Evolutionary conservation across 2,329 filamentous ascomycete genomes (phyloP), one percentile per base, ranked within the genome.

Genomic region (Chaetothyriales sp.): DNA sequence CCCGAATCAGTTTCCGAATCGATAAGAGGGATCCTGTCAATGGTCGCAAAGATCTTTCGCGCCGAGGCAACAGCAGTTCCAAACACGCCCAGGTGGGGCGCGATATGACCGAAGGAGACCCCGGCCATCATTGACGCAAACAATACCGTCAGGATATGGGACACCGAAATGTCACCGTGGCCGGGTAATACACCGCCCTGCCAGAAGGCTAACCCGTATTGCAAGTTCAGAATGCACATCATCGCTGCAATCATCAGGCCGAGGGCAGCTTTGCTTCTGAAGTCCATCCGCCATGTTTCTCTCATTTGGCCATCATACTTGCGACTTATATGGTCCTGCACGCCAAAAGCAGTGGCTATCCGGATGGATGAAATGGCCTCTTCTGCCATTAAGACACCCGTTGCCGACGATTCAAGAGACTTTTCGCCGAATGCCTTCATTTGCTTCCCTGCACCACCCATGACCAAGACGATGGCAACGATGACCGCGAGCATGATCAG

Each of bases 141-240:
- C n/a, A n/a, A n/a, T n/a, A n/a, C n/a, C n/a, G n/a, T n/a, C n/a
- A n/a, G 18, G 28, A 48, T 77, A 43, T 80, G 75, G 3, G 81
- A 80, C 1, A 95, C 75, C 3, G 74, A 68, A 8, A 86, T 76
- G 9, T 82, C 18, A 48, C 45, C 45, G 44, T 48, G 25, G 54
- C 48, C 60, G 25, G 64, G 60, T 25, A 65, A 48, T 15, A 51
- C 48, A 10, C 62, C 63, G 2, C 59, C 64, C 49, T 63, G 61
- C 62, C 61, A 67, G 53, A 80, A 71, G 43, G 73, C 75, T 15
- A 82, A 68, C 18, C 83, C 85, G 62, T 92, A 94, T 69, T 88
- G 92, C 58, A 90, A 72, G 62, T 88, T 94, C 54, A 95, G 74
- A 52, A 94, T 76, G 51, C 78, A 70, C 77, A 95, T 90, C 80